Evolutionary conservation across 805 yeast genomes (phyloP), one percentile per base, ranked within the genome.

Genomic region (Candida germanica): DNA sequence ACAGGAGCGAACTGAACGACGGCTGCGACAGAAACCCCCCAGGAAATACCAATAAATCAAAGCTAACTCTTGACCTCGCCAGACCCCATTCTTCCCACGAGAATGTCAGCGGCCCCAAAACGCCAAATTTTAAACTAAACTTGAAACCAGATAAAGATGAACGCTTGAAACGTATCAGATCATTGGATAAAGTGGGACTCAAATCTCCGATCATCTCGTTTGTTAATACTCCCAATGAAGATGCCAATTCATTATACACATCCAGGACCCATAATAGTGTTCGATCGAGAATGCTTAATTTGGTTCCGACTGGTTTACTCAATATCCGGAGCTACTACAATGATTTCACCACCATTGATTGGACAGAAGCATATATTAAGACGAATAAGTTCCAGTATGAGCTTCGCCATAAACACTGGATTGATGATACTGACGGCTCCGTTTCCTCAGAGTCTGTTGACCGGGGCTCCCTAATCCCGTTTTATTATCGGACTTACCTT

Each of bases 271-370:
- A 40, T 26, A 39, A 32, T 4, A 39, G 50, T 3, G 33, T 47
- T 6, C 30, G 43, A 9, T 50, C 58, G 2, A 36, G 39, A 25
- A 29, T 48, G 7, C 31, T 51, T 2, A 39, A 35, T 4, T 26
- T 41, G 8, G 40, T 48, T 11, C 48, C 52, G 18, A 47, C 43
- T 19, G 31, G 50, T 4, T 37, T 54, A 17, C 49, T 46, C 36
- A 17, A 52, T 11, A 29, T 52, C 12, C 36, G 71, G 17, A 64
- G 60, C 43, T 73, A 60, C 57, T 77, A 77, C 50, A 78, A 77
- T 49, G 80, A 77, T 52, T 77, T 75, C 54, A 76, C 83, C 15
- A 74, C 80, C 13, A 72, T 76, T 12, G 83, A 77, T 53, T 77
- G 82, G 81, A 69, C 73, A 2, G 64, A 66, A 20, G 78, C 76